A percentile compares a stretch with the other conserved stretches of the same genome.
Evolutionary conservation across 345 rosid genomes (phyloP).

Genomic region (Eucalyptus cladocalyx): DNA sequence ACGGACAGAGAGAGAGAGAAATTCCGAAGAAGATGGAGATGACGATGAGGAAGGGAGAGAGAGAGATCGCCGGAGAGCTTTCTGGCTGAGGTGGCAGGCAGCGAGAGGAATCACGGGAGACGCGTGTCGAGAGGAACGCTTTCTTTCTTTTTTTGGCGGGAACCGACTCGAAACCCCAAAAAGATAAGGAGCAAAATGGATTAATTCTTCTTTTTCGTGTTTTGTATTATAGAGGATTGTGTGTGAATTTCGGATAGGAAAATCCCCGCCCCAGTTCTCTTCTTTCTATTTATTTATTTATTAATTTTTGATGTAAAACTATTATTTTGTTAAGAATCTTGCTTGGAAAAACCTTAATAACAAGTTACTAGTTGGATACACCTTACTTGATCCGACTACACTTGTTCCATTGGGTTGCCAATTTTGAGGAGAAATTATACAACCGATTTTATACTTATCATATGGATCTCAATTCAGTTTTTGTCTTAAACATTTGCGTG

Average conservation of each 20-base stretch:
- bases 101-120: background rate
- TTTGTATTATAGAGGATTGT: background rate
- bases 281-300: no score
- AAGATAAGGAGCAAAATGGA: background rate
- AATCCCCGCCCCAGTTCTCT: background rate
- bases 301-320: no score
- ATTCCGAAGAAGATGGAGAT: background rate
- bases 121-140: background rate
- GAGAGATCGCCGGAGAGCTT: background rate
- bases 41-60: background rate
- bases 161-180: background rate
- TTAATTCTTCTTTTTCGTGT: background rate
- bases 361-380: no score
- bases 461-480: background rate
- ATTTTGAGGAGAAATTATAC: no score
- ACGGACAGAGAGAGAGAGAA: no score
- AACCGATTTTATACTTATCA: no score
- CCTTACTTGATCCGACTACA: no score
- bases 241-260: background rate
- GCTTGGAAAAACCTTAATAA: background rate
- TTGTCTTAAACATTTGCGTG: no score
- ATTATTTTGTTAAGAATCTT: no score
- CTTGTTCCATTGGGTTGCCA: background rate
- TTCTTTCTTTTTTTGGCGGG: background rate
- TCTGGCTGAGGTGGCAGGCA: background rate